phyloP scores from a whole-genome alignment of 2,329 filamentous ascomycete species.

The Arachnomyces sp. region DNA sequence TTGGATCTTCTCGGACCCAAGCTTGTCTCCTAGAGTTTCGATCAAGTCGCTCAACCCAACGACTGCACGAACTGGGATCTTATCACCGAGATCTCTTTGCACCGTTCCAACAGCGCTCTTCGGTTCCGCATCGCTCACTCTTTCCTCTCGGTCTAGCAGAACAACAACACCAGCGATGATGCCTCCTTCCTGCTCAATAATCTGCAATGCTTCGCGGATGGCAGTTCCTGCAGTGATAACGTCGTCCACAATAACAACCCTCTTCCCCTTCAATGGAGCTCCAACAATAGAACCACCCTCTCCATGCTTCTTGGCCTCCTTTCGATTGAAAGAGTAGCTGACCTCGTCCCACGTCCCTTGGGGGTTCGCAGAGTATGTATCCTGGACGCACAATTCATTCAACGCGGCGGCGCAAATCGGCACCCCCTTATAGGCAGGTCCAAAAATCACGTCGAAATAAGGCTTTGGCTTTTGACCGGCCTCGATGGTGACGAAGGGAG shows the following conservation, averaged over 20 bases:
- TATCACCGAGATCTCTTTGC: constrained; percentile 61
- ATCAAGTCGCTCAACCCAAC: constrained; percentile 66
- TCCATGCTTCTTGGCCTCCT: constrained; percentile 92
- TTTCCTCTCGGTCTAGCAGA: constrained; percentile 64
- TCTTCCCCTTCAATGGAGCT: constrained; percentile 73
- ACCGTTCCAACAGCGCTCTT: constrained; percentile 82
- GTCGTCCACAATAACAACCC: constrained; percentile 86
- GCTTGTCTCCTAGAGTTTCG: constrained; percentile 54
- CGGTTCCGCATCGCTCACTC: constrained; percentile 53
- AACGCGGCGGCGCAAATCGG: constrained; percentile 73
- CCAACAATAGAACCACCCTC: constrained; percentile 93
- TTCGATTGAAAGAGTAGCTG: constrained; percentile 88
- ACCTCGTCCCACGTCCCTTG: constrained; percentile 56
- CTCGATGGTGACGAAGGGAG: constrained; percentile 33
- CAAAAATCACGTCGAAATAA: constrained; percentile 78
- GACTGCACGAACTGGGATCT: constrained; percentile 73
- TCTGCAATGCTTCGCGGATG: constrained; percentile 82
- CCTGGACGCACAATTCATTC: constrained; percentile 64
- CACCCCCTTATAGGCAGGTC: constrained; percentile 94
- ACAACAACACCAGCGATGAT: constrained; percentile 80
- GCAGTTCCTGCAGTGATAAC: constrained; percentile 94
- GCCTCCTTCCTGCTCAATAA: constrained; percentile 79
- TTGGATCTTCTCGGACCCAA: constrained; percentile 54
- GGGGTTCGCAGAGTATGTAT: constrained; percentile 30
- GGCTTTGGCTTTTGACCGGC: constrained; percentile 21